Conservation (phyloP, 148 eudicot genomes). For the Dysphania ambrosioides region DNA sequence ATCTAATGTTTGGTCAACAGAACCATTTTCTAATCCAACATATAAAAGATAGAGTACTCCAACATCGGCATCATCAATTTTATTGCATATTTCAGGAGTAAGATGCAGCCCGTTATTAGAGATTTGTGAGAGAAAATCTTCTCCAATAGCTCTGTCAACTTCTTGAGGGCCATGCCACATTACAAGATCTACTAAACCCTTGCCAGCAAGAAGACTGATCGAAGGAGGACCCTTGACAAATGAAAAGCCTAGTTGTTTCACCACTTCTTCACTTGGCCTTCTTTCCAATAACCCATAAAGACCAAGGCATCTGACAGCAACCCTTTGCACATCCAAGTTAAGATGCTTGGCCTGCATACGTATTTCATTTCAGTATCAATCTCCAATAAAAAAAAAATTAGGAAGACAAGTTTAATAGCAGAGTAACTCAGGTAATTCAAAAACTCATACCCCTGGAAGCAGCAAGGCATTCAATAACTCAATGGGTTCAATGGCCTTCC, state of each 20-base stretch:
- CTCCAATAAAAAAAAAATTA: background rate
- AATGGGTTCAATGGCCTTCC: conserved; percentile 71
- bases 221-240: conserved; percentile 63
- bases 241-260: conserved; percentile 66
- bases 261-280: conserved; percentile 58
- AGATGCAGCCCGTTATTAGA: conserved; percentile 22
- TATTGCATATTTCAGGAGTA: conserved; percentile 33
- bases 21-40: conserved; percentile 51
- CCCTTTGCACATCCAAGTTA: conserved; percentile 84
- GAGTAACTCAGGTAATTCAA: background rate
- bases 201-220: conserved; percentile 62
- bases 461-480: conserved; percentile 74
- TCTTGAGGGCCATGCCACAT: conserved; percentile 92
- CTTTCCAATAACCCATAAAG: conserved; percentile 80
- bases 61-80: conserved; percentile 35
- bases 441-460: conserved; percentile 79
- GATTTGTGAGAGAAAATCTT: conserved; percentile 42
- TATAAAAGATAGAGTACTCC: conserved; percentile 61
- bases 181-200: conserved; percentile 79
- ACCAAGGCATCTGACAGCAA: conserved; percentile 83
- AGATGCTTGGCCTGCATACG: conserved; percentile 78
- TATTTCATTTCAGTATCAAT: conserved; percentile 13
- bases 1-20: conserved; percentile 31
- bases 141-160: conserved; percentile 63
- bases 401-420: background rate